These are phyloP conservation scores for Syzygium aqueum DNA, from an alignment of 345 rosid genomes.

Conservation along the genomic window DNA sequence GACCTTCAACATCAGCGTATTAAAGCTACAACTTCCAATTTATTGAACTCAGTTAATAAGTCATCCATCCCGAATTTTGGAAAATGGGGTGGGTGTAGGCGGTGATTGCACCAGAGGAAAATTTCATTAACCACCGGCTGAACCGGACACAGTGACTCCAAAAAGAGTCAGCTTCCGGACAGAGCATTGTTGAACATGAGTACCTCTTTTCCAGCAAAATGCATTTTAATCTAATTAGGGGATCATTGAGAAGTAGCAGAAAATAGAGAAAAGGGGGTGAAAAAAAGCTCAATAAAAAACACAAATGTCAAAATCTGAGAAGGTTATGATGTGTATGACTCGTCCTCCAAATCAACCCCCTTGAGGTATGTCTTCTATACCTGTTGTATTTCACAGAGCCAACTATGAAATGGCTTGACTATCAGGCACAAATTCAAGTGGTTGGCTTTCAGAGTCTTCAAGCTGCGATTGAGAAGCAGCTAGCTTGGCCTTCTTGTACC, in stretches of 20 bases:
- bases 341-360: not conserved
- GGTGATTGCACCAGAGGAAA: not conserved
- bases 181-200: not conserved
- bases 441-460: constrained; percentile 29
- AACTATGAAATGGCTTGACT: constrained; percentile 14
- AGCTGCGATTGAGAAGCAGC: constrained; percentile 31
- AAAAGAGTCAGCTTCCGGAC: not conserved
- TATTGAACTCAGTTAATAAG: not conserved
- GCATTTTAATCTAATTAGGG: not conserved
- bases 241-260: not conserved
- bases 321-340: not conserved
- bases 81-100: not conserved
- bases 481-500: constrained; percentile 45
- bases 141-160: not conserved
- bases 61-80: not conserved
- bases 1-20: not conserved
- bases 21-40: not conserved
- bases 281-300: not conserved
- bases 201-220: not conserved
- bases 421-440: constrained; percentile 42
- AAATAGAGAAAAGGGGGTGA: not conserved
- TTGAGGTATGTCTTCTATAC: not conserved
- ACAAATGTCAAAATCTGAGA: not conserved
- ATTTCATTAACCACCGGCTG: not conserved
- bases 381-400: not conserved